Evolutionary conservation across 306 rosid species (phyloP), one percentile per base, ranked within the genome.

Genomic region (Castanea mollissima): DNA sequence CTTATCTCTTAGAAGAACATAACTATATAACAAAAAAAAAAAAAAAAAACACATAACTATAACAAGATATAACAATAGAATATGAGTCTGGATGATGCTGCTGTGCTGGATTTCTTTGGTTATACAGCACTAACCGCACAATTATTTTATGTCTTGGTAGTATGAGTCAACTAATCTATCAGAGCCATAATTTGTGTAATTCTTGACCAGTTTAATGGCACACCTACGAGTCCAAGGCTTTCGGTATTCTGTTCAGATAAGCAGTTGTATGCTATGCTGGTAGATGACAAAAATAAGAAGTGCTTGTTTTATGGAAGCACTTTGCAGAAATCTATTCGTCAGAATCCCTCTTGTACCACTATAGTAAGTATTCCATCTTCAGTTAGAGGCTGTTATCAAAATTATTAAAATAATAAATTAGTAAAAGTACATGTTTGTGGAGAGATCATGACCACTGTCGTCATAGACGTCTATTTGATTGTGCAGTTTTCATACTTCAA

Each of bases 231-330:
- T 69, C 99, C 98, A 67, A 91, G 99, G 84, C 98, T 95, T 81
- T 92, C 97, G 23, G 98, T 92, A 7, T 95, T 95, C 83, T 95
- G 94, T 83, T 95, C 97, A 14, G 92, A 87, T 8, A 91, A 91
- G 56, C 98, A 95, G 75, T 72, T 92, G 80, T 90, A 95, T 86
- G 98, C 97, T 3, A 91, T 90, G 98, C 86, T 95, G 68, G 96
- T 95, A 27, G 96, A 95, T 78, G 99, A 95, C 79, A 89, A 88
- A 74, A 92, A 89, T 82, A 92, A 90, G 73, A 92, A 88, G 81
- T 91, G 99, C 69, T 81, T 95, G 84, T 92, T 90, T 81, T 90
- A 90, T 69, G 98, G 88, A 80, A 95, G 92, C 83, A 92, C 97
- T 0, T 75, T 90, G 70, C 99, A 92, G 86, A 95, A 91, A 79